Evolutionary conservation across 192 early-diverging fungal genomes (phyloP), one percentile per base, ranked within the genome.

Genomic region (Umbelopsis ramanniana): DNA sequence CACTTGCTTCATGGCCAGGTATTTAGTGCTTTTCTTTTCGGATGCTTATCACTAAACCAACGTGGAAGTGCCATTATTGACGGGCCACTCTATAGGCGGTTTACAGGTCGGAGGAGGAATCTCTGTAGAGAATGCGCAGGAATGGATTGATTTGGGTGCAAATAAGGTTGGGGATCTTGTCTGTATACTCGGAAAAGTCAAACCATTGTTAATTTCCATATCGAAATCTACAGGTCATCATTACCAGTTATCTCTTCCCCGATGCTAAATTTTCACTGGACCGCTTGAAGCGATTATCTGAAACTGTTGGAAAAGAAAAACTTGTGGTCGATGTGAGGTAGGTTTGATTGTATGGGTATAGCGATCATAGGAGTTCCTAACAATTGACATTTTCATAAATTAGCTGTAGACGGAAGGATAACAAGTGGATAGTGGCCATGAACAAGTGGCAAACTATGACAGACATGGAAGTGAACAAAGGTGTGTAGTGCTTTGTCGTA

Each of bases 21-120:
- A 81, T 57, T 35, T 17, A 19, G 11, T 19, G 12, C 4, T 12
- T 37, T 26, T 29, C 11, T 37, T 29, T 17, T n/a, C n/a, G n/a
- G n/a, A n/a, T n/a, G n/a, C n/a, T n/a, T 19, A 35, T 60, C 11
- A 26, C 26, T 0, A 5, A 9, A 15, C 54, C 10, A 29, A 8
- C 14, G 12, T 17, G 6, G 14, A 57, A 7, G 4, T 12, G 11
- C 26, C 14, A 37, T 63, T 54, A n/a, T 24, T 6, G 5, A 22
- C 21, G 21, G 33, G 3, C 11, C 3, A 37, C 29, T 10, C 1
- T 3, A 24, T 52, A 72, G 82, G 82, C 22, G 89, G 89, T 9
- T 82, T 99, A 60, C 98, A 99, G 76, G 76, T 99, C 17, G 98
- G 98, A 46, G 98, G 98, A 40, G 98, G 98, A 19, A 97, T 99